phyloP scores from a whole-genome alignment of 306 rosid species.

The Acmispon strigosus region DNA sequence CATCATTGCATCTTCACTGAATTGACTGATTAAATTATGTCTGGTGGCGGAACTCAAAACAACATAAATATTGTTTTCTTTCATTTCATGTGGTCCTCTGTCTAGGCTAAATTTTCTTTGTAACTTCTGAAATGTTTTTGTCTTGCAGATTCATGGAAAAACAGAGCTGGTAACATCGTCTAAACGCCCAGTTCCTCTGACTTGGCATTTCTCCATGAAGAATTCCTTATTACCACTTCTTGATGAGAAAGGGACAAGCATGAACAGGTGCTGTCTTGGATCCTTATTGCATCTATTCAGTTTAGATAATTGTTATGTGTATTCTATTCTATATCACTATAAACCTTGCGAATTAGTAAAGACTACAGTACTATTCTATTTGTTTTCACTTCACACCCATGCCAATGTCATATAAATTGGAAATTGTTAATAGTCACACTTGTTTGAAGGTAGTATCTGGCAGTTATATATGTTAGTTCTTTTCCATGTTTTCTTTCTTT shows the following conservation, averaged over 20 bases:
- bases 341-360: neutral
- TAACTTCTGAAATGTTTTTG: constrained; percentile 5
- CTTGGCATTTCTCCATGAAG: constrained; percentile 90
- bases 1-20: constrained; percentile 7
- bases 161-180: constrained; percentile 91
- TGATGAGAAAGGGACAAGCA: constrained; percentile 64
- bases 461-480: neutral
- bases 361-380: neutral
- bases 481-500: neutral
- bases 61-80: neutral
- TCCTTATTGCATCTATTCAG: constrained; percentile 8
- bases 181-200: constrained; percentile 91
- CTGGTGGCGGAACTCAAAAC: neutral
- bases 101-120: neutral
- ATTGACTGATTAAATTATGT: neutral
- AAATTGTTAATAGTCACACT: neutral
- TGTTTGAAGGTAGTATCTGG: constrained; percentile 11
- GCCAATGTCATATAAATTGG: constrained; percentile 1
- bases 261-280: constrained; percentile 62
- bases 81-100: constrained; percentile 5
- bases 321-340: neutral
- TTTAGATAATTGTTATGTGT: constrained; percentile 10
- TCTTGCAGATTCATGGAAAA: constrained; percentile 76
- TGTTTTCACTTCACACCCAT: constrained; percentile 6
- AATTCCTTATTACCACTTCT: constrained; percentile 72